Conservation (phyloP, 148 eudicot species). For the Fagopyrum esculentum region DNA sequence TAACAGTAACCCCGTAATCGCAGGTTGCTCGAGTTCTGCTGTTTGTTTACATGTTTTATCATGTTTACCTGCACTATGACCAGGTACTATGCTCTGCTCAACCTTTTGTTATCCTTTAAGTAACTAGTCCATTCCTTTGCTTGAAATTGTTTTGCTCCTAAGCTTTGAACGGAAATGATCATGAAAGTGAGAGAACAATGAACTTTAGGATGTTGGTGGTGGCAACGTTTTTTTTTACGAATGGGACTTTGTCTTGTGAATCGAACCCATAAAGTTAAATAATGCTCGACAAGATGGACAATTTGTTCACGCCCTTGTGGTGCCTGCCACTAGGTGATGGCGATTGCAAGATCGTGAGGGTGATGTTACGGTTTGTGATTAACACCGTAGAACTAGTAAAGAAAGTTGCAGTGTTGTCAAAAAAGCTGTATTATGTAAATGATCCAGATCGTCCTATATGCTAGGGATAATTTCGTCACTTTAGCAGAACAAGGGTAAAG, state of each 20-base stretch:
- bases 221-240: background rate
- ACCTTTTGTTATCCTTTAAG: background rate
- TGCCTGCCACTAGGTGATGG: slow-evolving; percentile 2
- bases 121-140: background rate
- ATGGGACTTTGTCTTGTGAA: background rate
- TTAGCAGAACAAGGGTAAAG: background rate
- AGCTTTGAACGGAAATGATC: background rate
- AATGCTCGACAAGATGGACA: background rate
- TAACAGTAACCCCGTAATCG: slow-evolving; percentile 17
- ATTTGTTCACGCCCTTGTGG: background rate
- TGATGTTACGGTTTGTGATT: slow-evolving; percentile 5
- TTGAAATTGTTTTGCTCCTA: background rate
- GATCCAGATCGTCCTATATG: slow-evolving; percentile 6
- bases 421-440: background rate
- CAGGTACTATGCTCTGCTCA: slow-evolving; percentile 45
- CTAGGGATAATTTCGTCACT: background rate
- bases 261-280: background rate
- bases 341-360: background rate
- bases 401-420: background rate
- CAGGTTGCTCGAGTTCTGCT: slow-evolving; percentile 98
- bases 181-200: background rate
- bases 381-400: background rate
- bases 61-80: slow-evolving; percentile 73
- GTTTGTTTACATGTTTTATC: slow-evolving; percentile 94
- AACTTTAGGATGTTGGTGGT: background rate